Evolutionary conservation across 495 filamentous ascomycete species (phyloP), one percentile per base, ranked within the genome.

Genomic region (Penicillium fimorum): DNA sequence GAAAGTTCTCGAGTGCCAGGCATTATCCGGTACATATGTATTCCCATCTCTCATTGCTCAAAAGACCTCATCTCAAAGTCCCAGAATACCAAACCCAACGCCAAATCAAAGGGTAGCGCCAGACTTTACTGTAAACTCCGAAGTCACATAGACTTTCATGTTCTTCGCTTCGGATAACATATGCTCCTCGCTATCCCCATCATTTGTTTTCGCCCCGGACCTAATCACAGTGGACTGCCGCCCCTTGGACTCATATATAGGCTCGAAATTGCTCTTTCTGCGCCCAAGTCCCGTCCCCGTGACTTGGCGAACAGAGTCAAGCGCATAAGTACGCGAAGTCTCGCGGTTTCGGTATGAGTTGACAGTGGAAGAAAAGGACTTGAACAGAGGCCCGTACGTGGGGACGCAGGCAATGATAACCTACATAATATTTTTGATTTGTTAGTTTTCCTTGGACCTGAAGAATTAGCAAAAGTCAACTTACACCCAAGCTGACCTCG

Each of bases 311-410:
- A 27, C 22, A n/a, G 49, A 52, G 47, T 27, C 30, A 25, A 61
- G 53, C 0, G 35, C 43, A 37, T 54, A 61, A 20, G 58, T 55
- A 12, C 22, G 50, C 11, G 35, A 50, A 4, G 32, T 49, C 18
- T 38, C 29, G 24, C 50, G 53, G 9, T 47, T 53, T 32, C 56
- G 57, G 56, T 67, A 64, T 18, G 65, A 70, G 25, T 43, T 50
- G 47, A 69, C 25, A 13, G 57, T 61, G 6, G 61, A 56, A 24
- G 64, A 57, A 47, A 75, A 74, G 48, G 73, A 66, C 43, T 66
- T 75, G 66, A 83, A 70, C 13, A 82, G 65, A 12, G 80, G 79
- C 0, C 76, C 73, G 55, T 81, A 76, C 15, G 78, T 75, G 30
- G 79, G 79, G 13, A 82, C 61, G 56, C 71, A 80, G 40, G 75